These are phyloP conservation scores for Lipomyces sp. DNA, from an alignment of 805 yeast species.

Conservation along the genomic window DNA sequence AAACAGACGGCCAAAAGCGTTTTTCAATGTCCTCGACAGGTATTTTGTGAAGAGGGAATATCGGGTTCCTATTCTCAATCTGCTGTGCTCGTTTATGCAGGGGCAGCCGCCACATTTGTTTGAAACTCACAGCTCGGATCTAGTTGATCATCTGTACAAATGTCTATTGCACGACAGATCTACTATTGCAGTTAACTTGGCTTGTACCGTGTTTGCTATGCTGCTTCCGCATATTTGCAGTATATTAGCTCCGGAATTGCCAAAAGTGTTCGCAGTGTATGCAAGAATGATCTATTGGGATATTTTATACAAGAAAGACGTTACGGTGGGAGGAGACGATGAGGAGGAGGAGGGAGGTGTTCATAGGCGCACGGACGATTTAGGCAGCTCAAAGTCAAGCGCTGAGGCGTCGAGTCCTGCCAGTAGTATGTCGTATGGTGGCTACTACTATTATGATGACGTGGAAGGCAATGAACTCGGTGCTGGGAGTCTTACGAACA, in stretches of 20 bases:
- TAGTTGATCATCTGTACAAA: conserved; percentile 50
- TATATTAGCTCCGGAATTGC: conserved; percentile 46
- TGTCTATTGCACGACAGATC: conserved; percentile 52
- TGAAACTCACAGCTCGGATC: conserved; percentile 46
- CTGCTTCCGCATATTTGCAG: conserved; percentile 53
- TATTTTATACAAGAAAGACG: conserved; percentile 22
- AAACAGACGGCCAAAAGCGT: conserved; percentile 46
- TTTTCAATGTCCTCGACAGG: conserved; percentile 49
- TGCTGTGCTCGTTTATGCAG: conserved; percentile 45
- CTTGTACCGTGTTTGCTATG: conserved; percentile 50
- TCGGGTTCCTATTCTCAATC: conserved; percentile 49
- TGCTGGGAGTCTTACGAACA: neutral
- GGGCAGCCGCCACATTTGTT: conserved; percentile 43
- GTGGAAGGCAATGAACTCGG: conserved; percentile 9
- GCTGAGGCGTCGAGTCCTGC: conserved; percentile 12
- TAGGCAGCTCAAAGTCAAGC: neutral
- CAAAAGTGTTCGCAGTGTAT: conserved; percentile 53
- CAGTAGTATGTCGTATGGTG: conserved; percentile 18
- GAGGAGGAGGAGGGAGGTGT: conserved; percentile 12
- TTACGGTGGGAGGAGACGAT: conserved; percentile 9
- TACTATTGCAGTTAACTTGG: conserved; percentile 49
- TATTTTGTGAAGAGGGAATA: conserved; percentile 45
- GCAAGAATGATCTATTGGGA: conserved; percentile 53
- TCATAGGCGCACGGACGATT: conserved; percentile 8
- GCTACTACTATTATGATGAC: conserved; percentile 27